Conservation (phyloP, 1,284 basidiomycete genomes). For the Laetiporus sulphureus region DNA sequence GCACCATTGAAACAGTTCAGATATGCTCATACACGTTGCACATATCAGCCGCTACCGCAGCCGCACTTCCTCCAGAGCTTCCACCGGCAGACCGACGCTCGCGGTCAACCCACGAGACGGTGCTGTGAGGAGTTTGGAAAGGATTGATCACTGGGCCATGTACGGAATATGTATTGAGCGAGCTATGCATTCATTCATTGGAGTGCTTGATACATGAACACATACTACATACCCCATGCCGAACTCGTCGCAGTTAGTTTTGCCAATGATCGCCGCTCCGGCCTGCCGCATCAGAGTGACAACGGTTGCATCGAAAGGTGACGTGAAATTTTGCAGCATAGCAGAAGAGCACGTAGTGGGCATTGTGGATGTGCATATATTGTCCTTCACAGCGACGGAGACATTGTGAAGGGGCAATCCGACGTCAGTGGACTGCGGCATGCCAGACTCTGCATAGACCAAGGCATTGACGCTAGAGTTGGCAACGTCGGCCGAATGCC, state of each 20-base stretch:
- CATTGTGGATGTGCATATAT: slow-evolving; percentile 66
- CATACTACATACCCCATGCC: slow-evolving; percentile 82
- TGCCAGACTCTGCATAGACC: slow-evolving; percentile 23
- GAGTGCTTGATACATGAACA: neutral
- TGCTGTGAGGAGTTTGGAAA: slow-evolving; percentile 26
- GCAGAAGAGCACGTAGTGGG: slow-evolving; percentile 78
- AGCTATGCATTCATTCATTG: too few relatives aligned
- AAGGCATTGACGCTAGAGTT: slow-evolving; percentile 42
- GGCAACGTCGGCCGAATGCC: neutral
- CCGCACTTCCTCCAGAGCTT: slow-evolving; percentile 81
- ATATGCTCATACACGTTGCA: slow-evolving; percentile 64
- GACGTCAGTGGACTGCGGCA: slow-evolving; percentile 2
- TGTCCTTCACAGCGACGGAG: slow-evolving; percentile 77
- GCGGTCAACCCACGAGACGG: slow-evolving; percentile 22
- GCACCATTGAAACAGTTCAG: neutral
- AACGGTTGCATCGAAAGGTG: slow-evolving; percentile 88
- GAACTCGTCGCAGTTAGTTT: slow-evolving; percentile 97
- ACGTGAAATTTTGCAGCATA: slow-evolving; percentile 67
- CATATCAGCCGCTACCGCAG: slow-evolving; percentile 72
- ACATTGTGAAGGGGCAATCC: slow-evolving; percentile 32
- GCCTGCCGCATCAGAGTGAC: slow-evolving; percentile 56
- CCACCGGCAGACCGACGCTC: slow-evolving; percentile 70
- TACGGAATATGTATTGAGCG: slow-evolving; percentile 62
- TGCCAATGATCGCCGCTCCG: slow-evolving; percentile 77
- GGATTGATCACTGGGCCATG: slow-evolving; percentile 83